Evolutionary conservation across 164 flowering plant species (phyloP).

Genomic region (Taxillus chinensis): DNA sequence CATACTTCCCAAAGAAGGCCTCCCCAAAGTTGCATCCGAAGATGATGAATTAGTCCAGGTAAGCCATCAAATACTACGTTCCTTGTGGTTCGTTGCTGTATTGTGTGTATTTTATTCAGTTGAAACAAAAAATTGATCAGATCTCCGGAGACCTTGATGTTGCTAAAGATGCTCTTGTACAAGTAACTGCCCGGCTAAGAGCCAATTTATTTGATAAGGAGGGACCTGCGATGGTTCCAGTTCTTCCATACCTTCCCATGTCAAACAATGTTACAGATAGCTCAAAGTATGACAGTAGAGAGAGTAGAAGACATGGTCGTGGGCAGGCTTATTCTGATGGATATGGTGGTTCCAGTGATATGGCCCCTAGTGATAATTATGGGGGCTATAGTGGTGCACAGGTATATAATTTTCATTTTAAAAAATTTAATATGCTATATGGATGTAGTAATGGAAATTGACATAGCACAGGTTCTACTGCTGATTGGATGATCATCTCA

Average conservation of each 20-base stretch:
- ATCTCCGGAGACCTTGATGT: constrained; percentile 85
- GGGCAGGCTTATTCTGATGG: constrained; percentile 65
- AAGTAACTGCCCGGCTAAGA: constrained; percentile 65
- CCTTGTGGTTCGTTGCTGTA: background rate
- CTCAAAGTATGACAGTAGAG: constrained; percentile 60
- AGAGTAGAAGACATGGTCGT: constrained; percentile 66
- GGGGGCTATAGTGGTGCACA: constrained; percentile 58
- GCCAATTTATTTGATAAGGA: constrained; percentile 91
- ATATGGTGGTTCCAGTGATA: constrained; percentile 64
- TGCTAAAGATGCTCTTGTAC: constrained; percentile 78
- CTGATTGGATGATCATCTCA: no score
- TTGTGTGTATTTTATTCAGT: background rate
- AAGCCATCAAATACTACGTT: constrained; percentile 1
- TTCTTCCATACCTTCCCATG: constrained; percentile 76
- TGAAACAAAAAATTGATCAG: constrained; percentile 23
- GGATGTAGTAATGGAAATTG: no score
- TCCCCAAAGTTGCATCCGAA: constrained; percentile 80
- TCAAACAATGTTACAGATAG: constrained; percentile 51
- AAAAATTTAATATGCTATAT: no score
- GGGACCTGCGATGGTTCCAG: constrained; percentile 67
- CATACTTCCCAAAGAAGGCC: constrained; percentile 73
- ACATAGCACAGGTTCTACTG: no score
- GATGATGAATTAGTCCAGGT: constrained; percentile 99
- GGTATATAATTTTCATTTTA: constrained; percentile 21
- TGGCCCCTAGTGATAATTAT: constrained; percentile 46